phyloP scores from a whole-genome alignment of 108 stramenopile genomes.

The Ochromonas danica region DNA sequence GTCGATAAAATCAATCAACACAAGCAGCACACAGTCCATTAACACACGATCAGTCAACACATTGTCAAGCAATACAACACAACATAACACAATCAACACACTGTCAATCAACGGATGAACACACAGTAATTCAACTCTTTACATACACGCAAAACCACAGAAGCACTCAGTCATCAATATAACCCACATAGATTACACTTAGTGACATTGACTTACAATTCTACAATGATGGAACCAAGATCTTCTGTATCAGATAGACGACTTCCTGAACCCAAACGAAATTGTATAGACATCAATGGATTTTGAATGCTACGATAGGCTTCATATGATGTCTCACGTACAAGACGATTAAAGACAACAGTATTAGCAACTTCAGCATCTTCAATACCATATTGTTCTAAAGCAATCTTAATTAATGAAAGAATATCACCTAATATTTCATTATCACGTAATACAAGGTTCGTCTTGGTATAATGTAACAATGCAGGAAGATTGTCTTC shows the following conservation, averaged over 20 bases:
- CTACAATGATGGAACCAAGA: background rate
- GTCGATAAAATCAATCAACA: no score
- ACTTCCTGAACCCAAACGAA: no score
- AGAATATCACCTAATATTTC: constrained; percentile 1
- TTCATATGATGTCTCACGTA: background rate
- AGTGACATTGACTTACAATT: background rate
- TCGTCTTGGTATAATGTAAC: background rate
- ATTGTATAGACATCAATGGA: background rate
- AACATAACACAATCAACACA: no score
- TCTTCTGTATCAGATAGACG: background rate
- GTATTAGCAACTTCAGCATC: constrained; percentile 34
- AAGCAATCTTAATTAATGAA: constrained; percentile 1
- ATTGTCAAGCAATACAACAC: no score
- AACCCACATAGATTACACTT: background rate
- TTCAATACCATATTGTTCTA: background rate
- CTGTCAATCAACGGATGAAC: no score
- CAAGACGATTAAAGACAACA: background rate
- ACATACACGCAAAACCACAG: no score
- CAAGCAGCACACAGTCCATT: no score
- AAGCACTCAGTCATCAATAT: no score
- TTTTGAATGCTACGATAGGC: background rate
- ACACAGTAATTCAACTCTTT: no score
- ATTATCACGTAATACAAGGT: background rate
- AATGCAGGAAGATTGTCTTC: background rate
- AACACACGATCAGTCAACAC: no score